A percentile compares a stretch with the other conserved stretches of the same genome.
Evolutionary conservation across 441 rosid species (phyloP).

Genomic region (Kokia cookei): DNA sequence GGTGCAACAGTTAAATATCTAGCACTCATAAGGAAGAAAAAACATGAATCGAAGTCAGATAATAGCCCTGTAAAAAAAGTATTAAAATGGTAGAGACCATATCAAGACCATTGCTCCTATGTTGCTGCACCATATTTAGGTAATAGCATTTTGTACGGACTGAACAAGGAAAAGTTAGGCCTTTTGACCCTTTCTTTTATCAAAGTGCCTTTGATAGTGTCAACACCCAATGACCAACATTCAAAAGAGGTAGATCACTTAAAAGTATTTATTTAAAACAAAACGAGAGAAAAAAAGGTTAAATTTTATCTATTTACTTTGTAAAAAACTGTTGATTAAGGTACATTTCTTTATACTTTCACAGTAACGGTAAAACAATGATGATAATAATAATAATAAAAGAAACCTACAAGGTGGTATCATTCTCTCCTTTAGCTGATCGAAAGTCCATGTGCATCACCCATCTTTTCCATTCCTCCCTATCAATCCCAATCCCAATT

Average conservation of each 20-base stretch:
- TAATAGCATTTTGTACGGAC: background rate
- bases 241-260: background rate
- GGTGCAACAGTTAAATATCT: background rate
- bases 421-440: conserved; percentile 64
- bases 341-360: background rate
- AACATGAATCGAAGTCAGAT: background rate
- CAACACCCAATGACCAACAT: background rate
- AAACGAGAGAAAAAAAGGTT: background rate
- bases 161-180: background rate
- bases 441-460: conserved; percentile 73
- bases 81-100: background rate
- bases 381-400: conserved; percentile 16
- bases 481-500: conserved; percentile 76
- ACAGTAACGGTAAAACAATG: conserved; percentile 11
- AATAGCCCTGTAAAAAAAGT: background rate
- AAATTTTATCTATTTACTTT: conserved; percentile 1
- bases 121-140: background rate
- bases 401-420: conserved; percentile 67
- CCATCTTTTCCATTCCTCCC: conserved; percentile 97
- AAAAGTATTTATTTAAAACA: background rate
- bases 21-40: background rate
- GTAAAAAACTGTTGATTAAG: background rate
- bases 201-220: background rate
- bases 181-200: background rate
- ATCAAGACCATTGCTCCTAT: background rate